phyloP scores from a whole-genome alignment of 306 rosid species.

The Begonia fuchsioides region DNA sequence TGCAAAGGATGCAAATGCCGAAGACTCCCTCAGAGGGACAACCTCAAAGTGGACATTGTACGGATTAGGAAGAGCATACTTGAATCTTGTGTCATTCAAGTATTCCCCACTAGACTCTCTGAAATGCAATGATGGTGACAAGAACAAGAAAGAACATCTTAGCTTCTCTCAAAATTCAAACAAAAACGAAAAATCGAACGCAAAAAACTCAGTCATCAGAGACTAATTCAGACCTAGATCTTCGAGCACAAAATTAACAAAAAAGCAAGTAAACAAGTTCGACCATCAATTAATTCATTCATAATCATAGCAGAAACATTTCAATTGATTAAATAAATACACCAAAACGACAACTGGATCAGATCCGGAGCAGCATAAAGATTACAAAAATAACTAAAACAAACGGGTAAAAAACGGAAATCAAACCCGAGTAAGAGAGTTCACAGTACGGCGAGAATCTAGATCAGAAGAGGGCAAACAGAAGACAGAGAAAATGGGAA shows the following conservation, averaged over 20 bases:
- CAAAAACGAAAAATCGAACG: neutral
- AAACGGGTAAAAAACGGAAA: too few relatives aligned
- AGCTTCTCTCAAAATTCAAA: neutral
- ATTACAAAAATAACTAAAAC: too few relatives aligned
- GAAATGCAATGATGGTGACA: neutral
- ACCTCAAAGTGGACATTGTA: conserved; percentile 13
- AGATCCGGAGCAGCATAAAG: too few relatives aligned
- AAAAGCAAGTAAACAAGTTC: neutral
- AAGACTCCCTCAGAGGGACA: conserved; percentile 29
- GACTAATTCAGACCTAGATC: neutral
- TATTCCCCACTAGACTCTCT: conserved; percentile 4
- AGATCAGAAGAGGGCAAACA: too few relatives aligned
- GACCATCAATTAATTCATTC: neutral
- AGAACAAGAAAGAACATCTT: neutral
- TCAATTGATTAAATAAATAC: too few relatives aligned
- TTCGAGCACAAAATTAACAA: neutral
- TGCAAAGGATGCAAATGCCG: conserved; percentile 33
- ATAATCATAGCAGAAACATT: neutral
- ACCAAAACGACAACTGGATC: too few relatives aligned
- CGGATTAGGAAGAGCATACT: conserved; percentile 12
- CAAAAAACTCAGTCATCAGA: neutral
- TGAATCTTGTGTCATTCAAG: conserved; percentile 16
- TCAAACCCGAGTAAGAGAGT: too few relatives aligned
- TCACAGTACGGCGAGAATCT: too few relatives aligned
- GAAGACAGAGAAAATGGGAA: too few relatives aligned